Conservation (phyloP, 768 basidiomycete species). For the Termitomyces eurrhizus region DNA sequence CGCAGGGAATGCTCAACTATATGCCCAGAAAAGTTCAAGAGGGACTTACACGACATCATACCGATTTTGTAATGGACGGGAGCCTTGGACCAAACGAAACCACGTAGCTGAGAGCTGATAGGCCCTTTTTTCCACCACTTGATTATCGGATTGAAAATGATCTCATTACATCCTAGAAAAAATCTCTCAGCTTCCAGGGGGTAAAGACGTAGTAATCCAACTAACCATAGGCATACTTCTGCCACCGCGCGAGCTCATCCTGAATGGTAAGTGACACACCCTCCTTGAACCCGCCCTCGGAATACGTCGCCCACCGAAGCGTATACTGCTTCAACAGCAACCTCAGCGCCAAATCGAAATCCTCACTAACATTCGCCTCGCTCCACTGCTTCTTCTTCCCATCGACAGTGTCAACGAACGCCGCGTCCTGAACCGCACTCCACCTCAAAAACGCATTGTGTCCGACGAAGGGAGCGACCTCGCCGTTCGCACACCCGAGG, state of each 20-base stretch:
- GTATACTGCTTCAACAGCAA: constrained; percentile 68
- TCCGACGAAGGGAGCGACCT: constrained; percentile 80
- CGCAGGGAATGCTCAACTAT: neutral
- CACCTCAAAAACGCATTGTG: constrained; percentile 88
- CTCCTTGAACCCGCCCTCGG: constrained; percentile 82
- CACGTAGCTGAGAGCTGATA: constrained; percentile 69
- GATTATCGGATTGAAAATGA: constrained; percentile 81
- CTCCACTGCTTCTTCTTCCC: constrained; percentile 66
- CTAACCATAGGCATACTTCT: constrained; percentile 63
- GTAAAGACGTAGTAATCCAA: constrained; percentile 3
- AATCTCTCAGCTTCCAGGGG: neutral
- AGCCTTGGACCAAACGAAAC: constrained; percentile 71
- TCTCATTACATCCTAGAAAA: constrained; percentile 55
- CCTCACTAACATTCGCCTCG: constrained; percentile 77
- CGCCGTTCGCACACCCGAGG: constrained; percentile 74
- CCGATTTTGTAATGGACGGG: constrained; percentile 82
- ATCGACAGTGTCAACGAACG: constrained; percentile 63
- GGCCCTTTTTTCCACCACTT: constrained; percentile 77
- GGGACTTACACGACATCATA: constrained; percentile 62
- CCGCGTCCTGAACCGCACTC: constrained; percentile 83
- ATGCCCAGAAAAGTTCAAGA: neutral
- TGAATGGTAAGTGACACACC: constrained; percentile 84
- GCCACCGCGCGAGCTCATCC: constrained; percentile 89
- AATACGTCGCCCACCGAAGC: constrained; percentile 82
- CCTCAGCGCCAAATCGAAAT: constrained; percentile 74